Evolutionary conservation across 1,139 yeast species (phyloP).

Genomic region (Sugiyamaella neomexicana): DNA sequence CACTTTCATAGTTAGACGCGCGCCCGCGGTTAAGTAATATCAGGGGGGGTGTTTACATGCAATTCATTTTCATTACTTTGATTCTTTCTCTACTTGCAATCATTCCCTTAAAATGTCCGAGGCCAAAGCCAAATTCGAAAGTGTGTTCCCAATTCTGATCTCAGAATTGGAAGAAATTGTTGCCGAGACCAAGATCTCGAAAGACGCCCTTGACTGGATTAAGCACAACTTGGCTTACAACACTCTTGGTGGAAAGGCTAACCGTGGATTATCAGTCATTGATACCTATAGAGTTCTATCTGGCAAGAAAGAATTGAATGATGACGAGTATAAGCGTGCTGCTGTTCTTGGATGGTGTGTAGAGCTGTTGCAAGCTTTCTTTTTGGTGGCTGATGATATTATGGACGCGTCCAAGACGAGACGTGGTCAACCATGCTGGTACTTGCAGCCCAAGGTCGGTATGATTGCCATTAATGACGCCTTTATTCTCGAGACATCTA

Average conservation of each 20-base stretch:
- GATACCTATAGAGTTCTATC: constrained; percentile 87
- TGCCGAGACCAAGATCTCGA: constrained; percentile 73
- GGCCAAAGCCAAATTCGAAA: constrained; percentile 62
- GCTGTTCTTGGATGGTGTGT: constrained; percentile 95
- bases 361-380: constrained; percentile 93
- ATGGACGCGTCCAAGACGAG: constrained; percentile 98
- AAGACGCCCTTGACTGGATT: constrained; percentile 87
- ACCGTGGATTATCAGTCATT: constrained; percentile 93
- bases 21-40: background rate
- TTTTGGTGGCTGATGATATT: constrained; percentile 97
- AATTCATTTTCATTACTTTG: background rate
- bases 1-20: background rate
- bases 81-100: background rate
- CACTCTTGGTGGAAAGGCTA: constrained; percentile 95
- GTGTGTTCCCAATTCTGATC: constrained; percentile 75
- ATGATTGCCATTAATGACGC: constrained; percentile 97
- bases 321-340: constrained; percentile 74
- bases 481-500: constrained; percentile 94
- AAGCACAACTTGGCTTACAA: constrained; percentile 73
- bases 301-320: constrained; percentile 61
- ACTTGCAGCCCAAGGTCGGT: constrained; percentile 69
- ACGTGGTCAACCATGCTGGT: constrained; percentile 99
- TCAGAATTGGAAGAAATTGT: constrained; percentile 68
- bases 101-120: constrained; percentile 21
- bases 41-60: background rate